Conservation (phyloP, 1,284 basidiomycete genomes). For the Leccinum discolor region DNA sequence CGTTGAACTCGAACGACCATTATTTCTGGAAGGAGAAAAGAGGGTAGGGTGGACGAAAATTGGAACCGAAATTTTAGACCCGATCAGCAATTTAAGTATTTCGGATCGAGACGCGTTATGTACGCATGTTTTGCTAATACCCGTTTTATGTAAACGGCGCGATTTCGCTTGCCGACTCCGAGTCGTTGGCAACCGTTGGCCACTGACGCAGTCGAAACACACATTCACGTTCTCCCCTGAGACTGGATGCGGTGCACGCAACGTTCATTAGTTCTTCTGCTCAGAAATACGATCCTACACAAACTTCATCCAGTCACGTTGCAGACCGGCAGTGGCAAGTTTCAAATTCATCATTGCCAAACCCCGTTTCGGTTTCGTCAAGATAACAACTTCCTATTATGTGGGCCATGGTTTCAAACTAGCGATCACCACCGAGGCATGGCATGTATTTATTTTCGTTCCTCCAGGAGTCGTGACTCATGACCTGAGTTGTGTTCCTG, state of each 20-base stretch:
- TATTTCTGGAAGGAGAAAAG: neutral
- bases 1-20: constrained; percentile 79
- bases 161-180: neutral
- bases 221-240: no score
- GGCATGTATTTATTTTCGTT: neutral
- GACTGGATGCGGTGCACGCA: neutral
- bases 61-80: neutral
- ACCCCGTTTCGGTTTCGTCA: neutral
- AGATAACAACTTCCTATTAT: neutral
- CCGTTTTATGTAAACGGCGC: neutral
- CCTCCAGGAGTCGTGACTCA: no score
- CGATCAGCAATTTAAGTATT: constrained; percentile 17
- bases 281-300: neutral
- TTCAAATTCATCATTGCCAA: neutral
- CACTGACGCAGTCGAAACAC: no score
- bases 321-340: neutral
- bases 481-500: neutral
- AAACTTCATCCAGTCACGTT: no score
- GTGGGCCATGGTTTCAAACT: neutral
- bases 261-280: neutral
- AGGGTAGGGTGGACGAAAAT: neutral
- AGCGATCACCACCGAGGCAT: neutral
- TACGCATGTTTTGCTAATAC: constrained; percentile 17
- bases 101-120: constrained; percentile 23
- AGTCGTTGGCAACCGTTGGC: no score